Evolutionary conservation across 2,329 filamentous ascomycete genomes (phyloP), one percentile per base, ranked within the genome.

Genomic region (Domatiomyces catenatus): DNA sequence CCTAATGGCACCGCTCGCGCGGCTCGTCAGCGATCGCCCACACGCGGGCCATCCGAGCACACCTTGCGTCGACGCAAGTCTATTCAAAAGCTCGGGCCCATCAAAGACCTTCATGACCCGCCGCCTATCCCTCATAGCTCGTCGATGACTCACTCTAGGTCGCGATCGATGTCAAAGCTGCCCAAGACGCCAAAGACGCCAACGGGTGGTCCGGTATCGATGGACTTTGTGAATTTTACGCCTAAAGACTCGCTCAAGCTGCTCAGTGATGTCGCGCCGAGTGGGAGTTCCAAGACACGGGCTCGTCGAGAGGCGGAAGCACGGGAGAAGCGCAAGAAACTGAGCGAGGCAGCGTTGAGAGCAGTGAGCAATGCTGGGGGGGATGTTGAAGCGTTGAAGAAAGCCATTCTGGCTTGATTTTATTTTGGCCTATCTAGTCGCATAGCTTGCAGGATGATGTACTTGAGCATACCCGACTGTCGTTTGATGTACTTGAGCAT

Each of bases 241-340:
- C 82, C 87, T 0, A 73, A 75, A 47, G 89, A 98, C 65, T 82
- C 81, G 60, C 71, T 76, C 12, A 79, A 84, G 62, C 81, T 98
- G 44, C 78, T 98, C 66, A 86, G 79, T 6, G 90, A 89, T 4
- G 92, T 98, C 10, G 92, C 92, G 45, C 90, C 90, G 0, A 89
- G 83, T 57, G 92, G 92, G 8, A 88, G 82, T 59, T 85, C 80
- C 58, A 96, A 96, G 76, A 96, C 92, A 7, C 95, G 95, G 65
- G 87, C 87, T n/a, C 72, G 88, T 50, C 72, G 92, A 48, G 90
- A 96, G 66, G 84, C 86, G 65, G 90, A 95, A 69, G 86, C 86
- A 1, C 73, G 77, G 49, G 90, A 95, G 62, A 81, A 83, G 67
- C 73, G 85, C 60, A 70, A 81, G 58, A 60, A 58, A 45, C 44